Evolutionary conservation across 2,329 filamentous ascomycete genomes (phyloP).

Genomic region (Aspergillus sp.): DNA sequence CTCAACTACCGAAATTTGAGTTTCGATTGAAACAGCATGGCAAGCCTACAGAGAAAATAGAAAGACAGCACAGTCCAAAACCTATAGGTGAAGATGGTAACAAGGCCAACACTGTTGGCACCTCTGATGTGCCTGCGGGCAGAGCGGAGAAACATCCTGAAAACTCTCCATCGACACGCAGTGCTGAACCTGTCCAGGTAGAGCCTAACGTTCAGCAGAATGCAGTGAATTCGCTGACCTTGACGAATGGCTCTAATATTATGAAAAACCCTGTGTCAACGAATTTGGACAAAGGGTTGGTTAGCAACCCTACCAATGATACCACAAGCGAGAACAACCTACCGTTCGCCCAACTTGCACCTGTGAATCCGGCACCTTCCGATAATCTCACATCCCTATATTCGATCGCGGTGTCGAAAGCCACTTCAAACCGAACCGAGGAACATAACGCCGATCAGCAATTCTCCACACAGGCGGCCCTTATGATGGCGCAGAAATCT

Average conservation of each 20-base stretch:
- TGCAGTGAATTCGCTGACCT: slow-evolving; percentile 1
- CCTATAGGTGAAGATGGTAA: not conserved
- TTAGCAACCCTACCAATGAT: slow-evolving; percentile 14
- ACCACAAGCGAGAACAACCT: slow-evolving; percentile 29
- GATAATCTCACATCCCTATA: slow-evolving; percentile 38
- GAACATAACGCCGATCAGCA: slow-evolving; percentile 31
- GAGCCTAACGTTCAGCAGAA: not conserved
- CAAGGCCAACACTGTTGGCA: not conserved
- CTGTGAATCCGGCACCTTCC: slow-evolving; percentile 26
- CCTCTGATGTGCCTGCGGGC: not conserved
- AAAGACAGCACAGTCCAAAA: not conserved
- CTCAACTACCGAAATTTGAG: slow-evolving; percentile 40
- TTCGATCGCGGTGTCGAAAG: slow-evolving; percentile 36
- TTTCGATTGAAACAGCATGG: slow-evolving; percentile 30
- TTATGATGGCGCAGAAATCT: slow-evolving; percentile 38
- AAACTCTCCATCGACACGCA: not conserved
- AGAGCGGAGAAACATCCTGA: not conserved
- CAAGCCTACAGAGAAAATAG: slow-evolving; percentile 11
- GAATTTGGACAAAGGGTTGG: slow-evolving; percentile 5
- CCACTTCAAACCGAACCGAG: slow-evolving; percentile 17
- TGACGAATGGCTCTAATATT: slow-evolving; percentile 18
- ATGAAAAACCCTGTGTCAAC: slow-evolving; percentile 16
- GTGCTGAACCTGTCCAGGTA: not conserved
- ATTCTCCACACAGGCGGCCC: slow-evolving; percentile 42
- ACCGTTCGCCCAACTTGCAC: slow-evolving; percentile 39